phyloP scores from a whole-genome alignment of 1,139 yeast genomes.

The Sugiyamaella pinicola region DNA sequence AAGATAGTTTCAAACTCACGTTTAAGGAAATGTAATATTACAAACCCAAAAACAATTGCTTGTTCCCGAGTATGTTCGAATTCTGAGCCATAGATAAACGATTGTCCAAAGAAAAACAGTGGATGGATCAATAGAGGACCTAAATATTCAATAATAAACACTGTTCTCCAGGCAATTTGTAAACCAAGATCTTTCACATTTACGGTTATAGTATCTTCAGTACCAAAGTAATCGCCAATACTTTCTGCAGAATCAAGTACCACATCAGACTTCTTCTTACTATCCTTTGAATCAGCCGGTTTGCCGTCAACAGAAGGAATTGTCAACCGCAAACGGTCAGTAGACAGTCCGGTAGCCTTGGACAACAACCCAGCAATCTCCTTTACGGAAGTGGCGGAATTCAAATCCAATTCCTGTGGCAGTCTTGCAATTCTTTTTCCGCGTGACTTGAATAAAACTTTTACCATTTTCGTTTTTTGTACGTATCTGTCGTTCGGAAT shows the following conservation, averaged over 20 bases:
- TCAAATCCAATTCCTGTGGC: constrained; percentile 37
- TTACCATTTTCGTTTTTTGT: constrained; percentile 30
- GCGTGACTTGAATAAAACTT: constrained; percentile 34
- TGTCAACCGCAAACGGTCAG: constrained; percentile 42
- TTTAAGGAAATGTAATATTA: constrained; percentile 75
- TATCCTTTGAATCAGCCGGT: constrained; percentile 26
- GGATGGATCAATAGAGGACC: constrained; percentile 89
- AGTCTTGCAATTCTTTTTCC: constrained; percentile 35
- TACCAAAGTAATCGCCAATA: constrained; percentile 42
- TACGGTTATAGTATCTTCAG: constrained; percentile 39
- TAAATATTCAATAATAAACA: constrained; percentile 78
- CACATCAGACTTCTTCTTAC: constrained; percentile 43
- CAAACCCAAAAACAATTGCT: constrained; percentile 53
- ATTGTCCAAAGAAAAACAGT: constrained; percentile 54
- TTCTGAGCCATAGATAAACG: constrained; percentile 41
- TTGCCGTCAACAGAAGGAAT: constrained; percentile 38
- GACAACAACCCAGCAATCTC: constrained; percentile 35
- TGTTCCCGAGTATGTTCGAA: constrained; percentile 56
- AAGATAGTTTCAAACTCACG: constrained; percentile 85
- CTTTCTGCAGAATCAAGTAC: constrained; percentile 44
- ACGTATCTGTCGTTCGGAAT: not conserved
- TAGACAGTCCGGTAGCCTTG: constrained; percentile 37
- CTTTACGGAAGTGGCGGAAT: constrained; percentile 33
- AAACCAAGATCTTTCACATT: constrained; percentile 88
- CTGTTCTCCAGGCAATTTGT: constrained; percentile 90